Evolutionary conservation across 2,329 filamentous ascomycete genomes (phyloP).

Genomic region (Pseudopithomyces chartarum): DNA sequence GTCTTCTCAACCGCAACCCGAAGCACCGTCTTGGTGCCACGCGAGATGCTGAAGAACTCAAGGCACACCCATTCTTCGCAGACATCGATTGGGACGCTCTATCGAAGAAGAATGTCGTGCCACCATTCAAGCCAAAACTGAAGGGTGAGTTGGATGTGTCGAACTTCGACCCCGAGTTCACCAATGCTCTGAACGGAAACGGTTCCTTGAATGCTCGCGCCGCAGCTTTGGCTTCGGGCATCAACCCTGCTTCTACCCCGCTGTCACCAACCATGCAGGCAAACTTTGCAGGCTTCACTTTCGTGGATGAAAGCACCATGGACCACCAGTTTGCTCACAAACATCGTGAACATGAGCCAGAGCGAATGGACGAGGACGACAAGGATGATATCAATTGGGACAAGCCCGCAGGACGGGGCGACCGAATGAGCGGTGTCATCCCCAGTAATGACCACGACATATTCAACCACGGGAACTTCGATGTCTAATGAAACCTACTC

Average conservation of each 20-base stretch:
- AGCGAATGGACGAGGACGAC: constrained; percentile 53
- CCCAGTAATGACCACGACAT: constrained; percentile 52
- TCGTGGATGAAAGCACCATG: constrained; percentile 95
- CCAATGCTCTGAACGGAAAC: constrained; percentile 85
- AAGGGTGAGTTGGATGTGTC: constrained; percentile 96
- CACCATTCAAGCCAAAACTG: constrained; percentile 96
- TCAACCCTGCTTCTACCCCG: constrained; percentile 85
- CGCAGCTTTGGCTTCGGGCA: constrained; percentile 79
- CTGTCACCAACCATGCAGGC: constrained; percentile 95
- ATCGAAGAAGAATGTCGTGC: constrained; percentile 87
- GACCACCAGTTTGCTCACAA: constrained; percentile 72
- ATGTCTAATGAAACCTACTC: constrained; percentile 31
- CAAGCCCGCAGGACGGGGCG: constrained; percentile 46
- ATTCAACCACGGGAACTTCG: constrained; percentile 51
- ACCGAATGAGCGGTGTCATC: constrained; percentile 59
- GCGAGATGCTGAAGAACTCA: constrained; percentile 90
- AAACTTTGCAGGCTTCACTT: constrained; percentile 98
- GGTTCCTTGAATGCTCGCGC: constrained; percentile 89
- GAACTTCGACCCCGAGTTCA: constrained; percentile 98
- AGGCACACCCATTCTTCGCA: constrained; percentile 90
- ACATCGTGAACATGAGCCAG: constrained; percentile 46
- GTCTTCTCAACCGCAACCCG: constrained; percentile 93
- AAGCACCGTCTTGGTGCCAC: constrained; percentile 92
- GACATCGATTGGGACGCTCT: constrained; percentile 93
- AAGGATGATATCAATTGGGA: constrained; percentile 50